Evolutionary conservation across 2,329 filamentous ascomycete species (phyloP).

Genomic region (Paramyrothecium sp.): DNA sequence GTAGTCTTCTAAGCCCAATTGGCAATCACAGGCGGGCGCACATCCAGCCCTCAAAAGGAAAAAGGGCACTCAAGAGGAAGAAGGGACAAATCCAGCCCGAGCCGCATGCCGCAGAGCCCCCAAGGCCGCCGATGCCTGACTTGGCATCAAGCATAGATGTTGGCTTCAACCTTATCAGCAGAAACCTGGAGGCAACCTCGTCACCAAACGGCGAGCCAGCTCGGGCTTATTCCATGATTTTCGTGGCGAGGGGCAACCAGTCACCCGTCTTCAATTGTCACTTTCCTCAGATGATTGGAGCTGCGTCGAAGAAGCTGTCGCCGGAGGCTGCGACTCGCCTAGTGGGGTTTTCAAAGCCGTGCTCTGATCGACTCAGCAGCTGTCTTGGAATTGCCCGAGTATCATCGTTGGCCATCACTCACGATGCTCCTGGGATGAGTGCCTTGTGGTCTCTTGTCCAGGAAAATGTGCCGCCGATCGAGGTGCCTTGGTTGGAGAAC

Average conservation of each 20-base stretch:
- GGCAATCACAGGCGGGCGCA: conserved; percentile 59
- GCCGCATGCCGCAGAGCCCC: conserved; percentile 18
- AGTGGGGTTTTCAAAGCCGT: conserved; percentile 60
- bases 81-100: conserved; percentile 29
- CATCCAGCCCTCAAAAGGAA: conserved; percentile 58
- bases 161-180: conserved; percentile 63
- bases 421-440: conserved; percentile 54
- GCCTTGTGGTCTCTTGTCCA: conserved; percentile 56
- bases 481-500: conserved; percentile 50
- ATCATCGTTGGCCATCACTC: conserved; percentile 60
- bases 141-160: conserved; percentile 59
- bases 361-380: conserved; percentile 55
- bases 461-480: conserved; percentile 48
- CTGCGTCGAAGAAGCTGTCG: conserved; percentile 43
- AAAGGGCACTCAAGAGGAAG: conserved; percentile 51
- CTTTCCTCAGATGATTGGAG: conserved; percentile 53
- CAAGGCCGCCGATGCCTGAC: conserved; percentile 42
- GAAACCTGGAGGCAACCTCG: conserved; percentile 49
- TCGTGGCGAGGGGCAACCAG: conserved; percentile 57
- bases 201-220: neutral
- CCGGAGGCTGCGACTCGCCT: conserved; percentile 47
- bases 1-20: conserved; percentile 61
- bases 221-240: conserved; percentile 48
- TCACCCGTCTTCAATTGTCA: conserved; percentile 59
- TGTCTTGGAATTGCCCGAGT: conserved; percentile 62